Base-by-base conservation (phyloP, 768 basidiomycete genomes). In the Mycena filopes region DNA sequence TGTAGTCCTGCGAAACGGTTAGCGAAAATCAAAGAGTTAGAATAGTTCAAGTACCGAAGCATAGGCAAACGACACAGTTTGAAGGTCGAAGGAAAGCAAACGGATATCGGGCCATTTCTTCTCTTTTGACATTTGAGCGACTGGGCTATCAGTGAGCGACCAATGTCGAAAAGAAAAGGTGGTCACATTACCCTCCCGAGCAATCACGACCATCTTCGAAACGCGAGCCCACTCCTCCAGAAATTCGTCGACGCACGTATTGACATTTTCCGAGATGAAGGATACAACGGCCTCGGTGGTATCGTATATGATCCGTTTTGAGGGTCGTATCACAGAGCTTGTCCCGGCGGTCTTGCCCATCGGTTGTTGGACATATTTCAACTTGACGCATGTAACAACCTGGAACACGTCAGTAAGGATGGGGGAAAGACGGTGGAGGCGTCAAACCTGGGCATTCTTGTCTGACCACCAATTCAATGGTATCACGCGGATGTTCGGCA, bases 391-490 rank as follows among this genome's bases (percentile, higher is more conserved):
- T 0, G 94, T 96, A 23, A 96, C 89, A 16, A 96, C 93, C 84
- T 93, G 68, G 45, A 54, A 63, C 60, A 33, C 18, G 43, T 57
- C 13, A 43, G 1, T 25, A 12, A 11, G 15, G 23, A 50, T 51
- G 51, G 55, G 13, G 50, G 46, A 65, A 58, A 49, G 65, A 38
- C n/a, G 4, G 9, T 13, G 20, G 47, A 48, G 47, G 33, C 53
- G 9, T 77, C 67, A 88, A 16, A 96, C 93, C 84, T 89, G 87
- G 3, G 90, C 90, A 65, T 87, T 89, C 67, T 88, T 88, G 50
- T 91, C 87, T 4, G 90, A 91, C 95, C 95, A 96, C 95, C 95
- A 96, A 66, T 94, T 90, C 18, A 94, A 81, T 10, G 94, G 92
- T 67, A 94, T 91, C 53, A 96, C 91, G 41, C 91, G 89, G 55